phyloP scores from a whole-genome alignment of 2,329 filamentous ascomycete genomes.

The Lasiodiplodia citricola region DNA sequence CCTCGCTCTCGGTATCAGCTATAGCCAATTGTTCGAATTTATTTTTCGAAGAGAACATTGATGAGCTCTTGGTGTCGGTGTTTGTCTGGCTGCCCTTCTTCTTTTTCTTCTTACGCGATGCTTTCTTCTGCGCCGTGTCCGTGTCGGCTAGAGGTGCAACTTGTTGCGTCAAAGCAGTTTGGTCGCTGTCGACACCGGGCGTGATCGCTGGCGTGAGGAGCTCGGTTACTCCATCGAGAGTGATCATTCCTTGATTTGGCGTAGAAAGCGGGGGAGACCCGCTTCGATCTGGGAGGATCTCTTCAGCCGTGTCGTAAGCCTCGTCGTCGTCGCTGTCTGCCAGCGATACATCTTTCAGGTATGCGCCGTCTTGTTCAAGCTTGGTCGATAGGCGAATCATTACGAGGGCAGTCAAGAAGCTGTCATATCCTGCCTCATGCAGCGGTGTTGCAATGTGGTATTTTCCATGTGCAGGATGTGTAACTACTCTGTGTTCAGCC shows the following conservation, averaged over 20 bases:
- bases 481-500: constrained; percentile 27
- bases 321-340: constrained; percentile 21
- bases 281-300: not conserved
- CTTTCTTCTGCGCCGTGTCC: not conserved
- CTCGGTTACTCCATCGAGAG: not conserved
- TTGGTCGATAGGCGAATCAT: constrained; percentile 62
- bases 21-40: constrained; percentile 10
- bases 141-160: not conserved
- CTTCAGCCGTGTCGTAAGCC: constrained; percentile 25
- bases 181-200: not conserved
- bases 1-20: not conserved
- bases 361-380: constrained; percentile 49
- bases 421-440: constrained; percentile 70
- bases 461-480: constrained; percentile 47
- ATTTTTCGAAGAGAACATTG: constrained; percentile 2
- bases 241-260: not conserved
- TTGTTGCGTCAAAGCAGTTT: not conserved
- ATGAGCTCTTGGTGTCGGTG: not conserved
- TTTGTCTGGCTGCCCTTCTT: constrained; percentile 23
- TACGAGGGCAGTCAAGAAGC: constrained; percentile 64
- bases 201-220: not conserved
- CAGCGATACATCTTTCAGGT: constrained; percentile 31
- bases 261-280: not conserved
- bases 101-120: constrained; percentile 23
- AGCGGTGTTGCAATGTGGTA: constrained; percentile 49